Conservation (phyloP, 2,329 filamentous ascomycete species). For the Claviceps digitariae region DNA sequence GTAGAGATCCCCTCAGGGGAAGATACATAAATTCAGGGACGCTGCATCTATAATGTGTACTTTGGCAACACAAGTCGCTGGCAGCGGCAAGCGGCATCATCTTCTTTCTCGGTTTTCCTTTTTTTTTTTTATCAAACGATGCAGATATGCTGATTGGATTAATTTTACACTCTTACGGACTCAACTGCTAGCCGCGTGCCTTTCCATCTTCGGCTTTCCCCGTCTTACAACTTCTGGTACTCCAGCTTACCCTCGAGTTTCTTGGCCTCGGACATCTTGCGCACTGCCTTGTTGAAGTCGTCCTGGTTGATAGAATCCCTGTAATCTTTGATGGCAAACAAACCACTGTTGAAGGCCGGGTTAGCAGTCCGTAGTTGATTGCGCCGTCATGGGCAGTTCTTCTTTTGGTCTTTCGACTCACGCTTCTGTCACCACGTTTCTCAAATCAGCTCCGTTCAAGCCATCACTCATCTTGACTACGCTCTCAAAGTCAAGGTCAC, state of each 20-base stretch:
- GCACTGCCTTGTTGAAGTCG: conserved; percentile 97
- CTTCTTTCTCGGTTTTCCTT: neutral
- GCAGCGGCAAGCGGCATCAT: too few species aligned
- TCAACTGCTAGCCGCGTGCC: neutral
- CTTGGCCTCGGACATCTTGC: conserved; percentile 95
- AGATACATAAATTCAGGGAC: too few species aligned
- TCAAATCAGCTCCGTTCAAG: conserved; percentile 90
- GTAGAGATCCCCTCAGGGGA: too few species aligned
- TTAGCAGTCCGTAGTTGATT: neutral
- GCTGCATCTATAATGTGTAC: too few species aligned
- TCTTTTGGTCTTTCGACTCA: conserved; percentile 40
- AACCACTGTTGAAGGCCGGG: conserved; percentile 41
- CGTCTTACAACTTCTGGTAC: conserved; percentile 75
- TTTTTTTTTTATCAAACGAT: neutral
- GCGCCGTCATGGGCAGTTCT: neutral
- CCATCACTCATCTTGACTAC: conserved; percentile 99
- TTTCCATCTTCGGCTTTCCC: neutral
- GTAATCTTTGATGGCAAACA: conserved; percentile 98
- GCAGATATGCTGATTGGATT: neutral
- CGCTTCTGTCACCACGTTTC: conserved; percentile 98
- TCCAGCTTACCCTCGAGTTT: conserved; percentile 97
- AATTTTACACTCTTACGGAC: neutral
- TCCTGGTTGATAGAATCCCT: conserved; percentile 93
- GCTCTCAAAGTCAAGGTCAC: conserved; percentile 96
- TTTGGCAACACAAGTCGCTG: too few species aligned